phyloP scores from a whole-genome alignment of 192 early-diverging fungal species.

The Rhizoclosmatium sp. region DNA sequence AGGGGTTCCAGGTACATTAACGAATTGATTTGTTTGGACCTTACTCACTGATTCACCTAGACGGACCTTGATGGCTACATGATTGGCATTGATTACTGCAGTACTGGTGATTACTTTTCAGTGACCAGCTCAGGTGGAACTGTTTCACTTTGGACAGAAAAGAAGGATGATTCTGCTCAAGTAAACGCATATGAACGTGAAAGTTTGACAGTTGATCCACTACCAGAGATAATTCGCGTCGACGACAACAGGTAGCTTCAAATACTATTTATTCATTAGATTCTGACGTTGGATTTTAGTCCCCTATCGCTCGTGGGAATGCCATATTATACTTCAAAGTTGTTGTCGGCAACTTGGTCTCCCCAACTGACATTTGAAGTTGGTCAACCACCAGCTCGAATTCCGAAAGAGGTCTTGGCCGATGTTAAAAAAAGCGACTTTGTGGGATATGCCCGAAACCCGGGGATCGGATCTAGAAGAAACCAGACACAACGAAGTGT shows the following conservation, averaged over 20 bases:
- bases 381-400: slow-evolving; percentile 73
- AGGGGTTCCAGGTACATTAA: neutral
- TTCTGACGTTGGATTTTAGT: slow-evolving; percentile 21
- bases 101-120: slow-evolving; percentile 77
- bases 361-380: slow-evolving; percentile 69
- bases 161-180: slow-evolving; percentile 56
- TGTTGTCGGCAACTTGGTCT: slow-evolving; percentile 81
- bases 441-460: slow-evolving; percentile 94
- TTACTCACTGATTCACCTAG: neutral
- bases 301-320: slow-evolving; percentile 81
- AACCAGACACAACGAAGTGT: slow-evolving; percentile 63
- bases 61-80: slow-evolving; percentile 52
- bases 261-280: neutral
- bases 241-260: slow-evolving; percentile 59
- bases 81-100: slow-evolving; percentile 80
- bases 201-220: slow-evolving; percentile 59
- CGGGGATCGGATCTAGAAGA: slow-evolving; percentile 68
- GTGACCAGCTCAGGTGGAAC: slow-evolving; percentile 81
- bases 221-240: slow-evolving; percentile 53
- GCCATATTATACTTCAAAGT: slow-evolving; percentile 78
- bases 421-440: slow-evolving; percentile 90
- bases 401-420: slow-evolving; percentile 77
- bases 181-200: slow-evolving; percentile 72
- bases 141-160: slow-evolving; percentile 81
- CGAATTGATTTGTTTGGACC: neutral